These are phyloP conservation scores for Parachlorella kessleri DNA, from an alignment of 139 green algal species.

Conservation along the genomic window DNA sequence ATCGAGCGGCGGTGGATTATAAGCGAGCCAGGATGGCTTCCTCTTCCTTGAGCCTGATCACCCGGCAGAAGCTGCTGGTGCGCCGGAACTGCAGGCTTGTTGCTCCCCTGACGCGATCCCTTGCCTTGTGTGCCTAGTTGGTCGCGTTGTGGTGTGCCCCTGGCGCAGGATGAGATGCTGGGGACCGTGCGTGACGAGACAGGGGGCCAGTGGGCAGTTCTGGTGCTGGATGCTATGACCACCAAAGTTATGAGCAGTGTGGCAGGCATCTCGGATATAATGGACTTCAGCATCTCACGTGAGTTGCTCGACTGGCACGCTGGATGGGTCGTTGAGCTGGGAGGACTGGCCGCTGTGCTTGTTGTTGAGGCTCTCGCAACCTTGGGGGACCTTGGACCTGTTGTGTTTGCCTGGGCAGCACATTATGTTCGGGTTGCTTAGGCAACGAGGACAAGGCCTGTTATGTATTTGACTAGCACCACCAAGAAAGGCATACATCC, in stretches of 20 bases:
- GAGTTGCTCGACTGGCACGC: too few relatives aligned
- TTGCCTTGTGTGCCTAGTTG: neutral
- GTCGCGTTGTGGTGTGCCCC: neutral
- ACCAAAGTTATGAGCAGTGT: conserved; percentile 67
- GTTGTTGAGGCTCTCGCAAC: too few relatives aligned
- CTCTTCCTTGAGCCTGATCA: neutral
- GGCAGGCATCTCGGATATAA: conserved; percentile 65
- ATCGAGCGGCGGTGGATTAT: too few relatives aligned
- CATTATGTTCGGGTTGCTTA: too few relatives aligned
- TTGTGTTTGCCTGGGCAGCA: too few relatives aligned
- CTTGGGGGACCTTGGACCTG: too few relatives aligned
- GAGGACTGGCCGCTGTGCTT: too few relatives aligned
- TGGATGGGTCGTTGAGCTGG: too few relatives aligned
- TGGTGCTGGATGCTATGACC: conserved; percentile 81
- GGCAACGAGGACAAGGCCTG: too few relatives aligned
- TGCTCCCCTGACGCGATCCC: neutral
- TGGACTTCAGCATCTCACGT: conserved; percentile 65
- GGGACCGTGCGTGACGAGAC: conserved; percentile 53
- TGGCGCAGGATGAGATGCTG: conserved; percentile 72
- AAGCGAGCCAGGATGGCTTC: too few relatives aligned
- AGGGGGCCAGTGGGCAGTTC: conserved; percentile 74
- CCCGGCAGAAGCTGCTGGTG: neutral
- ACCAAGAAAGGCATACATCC: neutral
- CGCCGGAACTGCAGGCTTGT: neutral
- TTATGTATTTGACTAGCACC: too few relatives aligned